Percentiles rank a stretch among this genome's conserved stretches.
Conservation (phyloP, 202 grass and related monocot genomes). For the Bolboschoenoplectus hybrid region DNA sequence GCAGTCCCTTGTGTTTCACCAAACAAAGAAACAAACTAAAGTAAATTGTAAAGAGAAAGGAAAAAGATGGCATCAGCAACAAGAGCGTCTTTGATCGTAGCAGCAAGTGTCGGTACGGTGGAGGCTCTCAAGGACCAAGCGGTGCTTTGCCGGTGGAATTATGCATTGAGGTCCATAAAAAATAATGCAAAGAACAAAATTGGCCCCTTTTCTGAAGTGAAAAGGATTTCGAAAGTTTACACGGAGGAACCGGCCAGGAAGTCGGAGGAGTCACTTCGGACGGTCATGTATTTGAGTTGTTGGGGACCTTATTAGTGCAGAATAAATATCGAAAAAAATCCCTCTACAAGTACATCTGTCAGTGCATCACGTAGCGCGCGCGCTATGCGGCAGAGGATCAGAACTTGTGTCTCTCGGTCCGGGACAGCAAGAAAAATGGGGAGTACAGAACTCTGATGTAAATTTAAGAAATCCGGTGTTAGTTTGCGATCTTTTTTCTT, state of each 20-base stretch:
- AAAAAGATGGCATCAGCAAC: conserved; percentile 26
- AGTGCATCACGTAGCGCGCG: no score
- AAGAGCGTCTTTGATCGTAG: conserved; percentile 45
- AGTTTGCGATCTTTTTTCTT: no score
- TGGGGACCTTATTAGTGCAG: conserved; percentile 30
- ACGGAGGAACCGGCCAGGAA: conserved; percentile 32
- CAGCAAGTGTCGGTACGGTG: conserved; percentile 50
- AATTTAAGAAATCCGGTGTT: no score
- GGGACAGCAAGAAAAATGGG: no score
- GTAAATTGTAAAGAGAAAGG: neutral
- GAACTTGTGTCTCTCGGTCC: no score
- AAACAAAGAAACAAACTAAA: neutral
- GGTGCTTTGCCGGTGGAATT: conserved; percentile 53
- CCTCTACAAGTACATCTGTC: no score
- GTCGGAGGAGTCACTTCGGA: conserved; percentile 56
- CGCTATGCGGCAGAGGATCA: no score
- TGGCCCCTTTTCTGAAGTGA: neutral
- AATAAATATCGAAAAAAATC: no score
- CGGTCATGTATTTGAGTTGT: conserved; percentile 59
- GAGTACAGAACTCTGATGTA: no score
- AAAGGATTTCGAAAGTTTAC: neutral
- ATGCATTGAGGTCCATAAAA: conserved; percentile 45
- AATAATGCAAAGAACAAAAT: neutral
- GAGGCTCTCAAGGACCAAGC: conserved; percentile 72
- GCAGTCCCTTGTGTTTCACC: neutral